Evolutionary conservation across 2,329 filamentous ascomycete genomes (phyloP), one percentile per base, ranked within the genome.

Genomic region (Arthroderma sp.): DNA sequence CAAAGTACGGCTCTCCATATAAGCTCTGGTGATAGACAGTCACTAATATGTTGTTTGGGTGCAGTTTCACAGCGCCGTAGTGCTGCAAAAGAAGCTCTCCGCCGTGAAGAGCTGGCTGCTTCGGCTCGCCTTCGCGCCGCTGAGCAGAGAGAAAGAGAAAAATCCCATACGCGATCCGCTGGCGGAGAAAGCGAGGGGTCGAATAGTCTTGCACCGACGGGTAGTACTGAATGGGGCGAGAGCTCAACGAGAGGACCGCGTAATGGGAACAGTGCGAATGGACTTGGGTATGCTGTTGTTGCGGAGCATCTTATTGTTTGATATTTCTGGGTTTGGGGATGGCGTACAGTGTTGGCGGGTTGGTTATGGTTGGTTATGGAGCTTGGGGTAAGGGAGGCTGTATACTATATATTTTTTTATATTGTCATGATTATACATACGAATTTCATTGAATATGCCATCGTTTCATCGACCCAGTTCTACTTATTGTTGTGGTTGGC

Each of bases 1-100:
- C 52, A 56, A 30, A 49, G 61, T 64, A 47, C 40, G 53, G 53
- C 22, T 43, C 10, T 29, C 8, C 9, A 4, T 31, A 38, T 10
- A 29, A 5, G 29, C n/a, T 38, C 11, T 6, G 8, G n/a, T 22
- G 6, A 40, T 15, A 15, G 2, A 22, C 29, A 9, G n/a, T 33
- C n/a, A 34, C 30, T 42, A 42, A 42, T 32, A 15, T 11, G 8
- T 31, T 11, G 22, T 27, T 10, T 15, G 10, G 5, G n/a, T 44
- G 27, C 42, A 58, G 55, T 49, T 33, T 46, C 45, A 42, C 55
- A 59, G 52, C 46, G 43, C 36, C 54, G 55, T 10, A 50, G 54
- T 38, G 48, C 47, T 44, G 54, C 49, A 4, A 53, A 59, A 52
- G 58, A 62, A 45, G 49, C 54, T 46, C 57, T 55, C 42, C 57